Evolutionary conservation across 2,329 filamentous ascomycete species (phyloP), one percentile per base, ranked within the genome.

Genomic region (Eutypa lata): DNA sequence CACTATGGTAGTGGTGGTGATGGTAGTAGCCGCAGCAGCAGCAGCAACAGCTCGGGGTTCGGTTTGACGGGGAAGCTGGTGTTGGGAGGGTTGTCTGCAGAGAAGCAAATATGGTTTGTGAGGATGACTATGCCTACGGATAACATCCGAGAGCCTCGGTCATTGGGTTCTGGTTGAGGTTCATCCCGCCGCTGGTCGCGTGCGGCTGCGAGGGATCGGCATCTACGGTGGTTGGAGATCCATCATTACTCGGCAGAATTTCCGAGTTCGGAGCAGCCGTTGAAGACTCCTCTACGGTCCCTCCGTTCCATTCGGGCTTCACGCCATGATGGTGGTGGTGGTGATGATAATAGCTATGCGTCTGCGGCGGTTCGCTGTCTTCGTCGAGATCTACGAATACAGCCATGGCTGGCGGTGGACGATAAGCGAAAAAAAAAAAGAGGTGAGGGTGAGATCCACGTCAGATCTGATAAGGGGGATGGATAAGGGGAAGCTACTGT

Each of bases 121-220:
- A 64, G 63, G 63, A 62, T 65, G 62, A 63, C 64, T 64, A 67
- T 68, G 76, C 78, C 77, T 82, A 87, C 84, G 84, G 84, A 77
- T 87, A 87, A 75, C 83, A 86, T 70, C 80, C 81, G 70, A 88
- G 72, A 67, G 82, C 81, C 66, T 80, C 77, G 58, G 82, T 81
- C 72, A 85, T 80, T 61, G 76, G 74, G 73, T 81, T 84, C 68
- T 76, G 69, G 63, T 85, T 85, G 51, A 74, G 80, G 65, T 78
- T 76, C 61, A 71, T 67, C 60, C 57, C 59, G 55, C 64, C 52
- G 50, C 53, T 47, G 49, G 54, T 21, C 49, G 42, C 49, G 24
- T 47, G 35, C 24, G 48, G 45, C 47, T 57, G 52, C 49, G 49
- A 54, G 45, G 57, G 49, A 49, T 24, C 57, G 42, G 57, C 49